Evolutionary conservation across 129 eudicot genomes (phyloP), one percentile per base, ranked within the genome.

Genomic region (Lactuca sativa): DNA sequence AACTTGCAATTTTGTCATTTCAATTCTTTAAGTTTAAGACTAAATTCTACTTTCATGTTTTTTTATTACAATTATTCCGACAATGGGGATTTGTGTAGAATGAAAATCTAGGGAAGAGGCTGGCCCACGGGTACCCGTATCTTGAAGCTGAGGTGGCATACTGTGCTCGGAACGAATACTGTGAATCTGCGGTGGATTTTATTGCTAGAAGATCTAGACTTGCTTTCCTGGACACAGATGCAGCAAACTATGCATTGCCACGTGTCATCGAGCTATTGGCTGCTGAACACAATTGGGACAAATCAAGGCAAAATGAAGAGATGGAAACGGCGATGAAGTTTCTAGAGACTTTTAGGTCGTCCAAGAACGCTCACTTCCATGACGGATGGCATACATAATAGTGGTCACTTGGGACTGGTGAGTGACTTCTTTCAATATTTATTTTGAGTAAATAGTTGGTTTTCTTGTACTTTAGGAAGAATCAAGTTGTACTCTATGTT

Each of bases 61-160:
- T 25, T 1, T 25, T 25, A 25, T 25, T 25, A 25, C 30, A 25
- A 25, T 25, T 25, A 25, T 25, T 25, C 57, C 13, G 57, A 40
- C 18, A 12, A 12, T 44, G 9, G 5, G 0, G 0, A 8, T 63
- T 32, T 15, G 21, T 48, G 71, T 67, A 90, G 96, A 80, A 89
- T 71, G 96, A 89, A 76, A 84, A 87, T 52, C 75, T 89, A 69
- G 96, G 93, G 31, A 89, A 89, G 79, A 81, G 93, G 58, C 90
- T 89, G 64, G 96, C 96, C 41, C 93, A 86, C 77, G 96, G 93
- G 74, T 86, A 89, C 71, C 96, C 96, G 6, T 82, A 79, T 59
- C 73, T 90, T 33, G 96, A 90, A 82, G 96, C 96, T 8, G 96
- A 90, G 72, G 96, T 90, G 71, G 96, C 93, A 33, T 86, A 86